phyloP scores from a whole-genome alignment of 78 protist species.

The Isochrysis galbana region DNA sequence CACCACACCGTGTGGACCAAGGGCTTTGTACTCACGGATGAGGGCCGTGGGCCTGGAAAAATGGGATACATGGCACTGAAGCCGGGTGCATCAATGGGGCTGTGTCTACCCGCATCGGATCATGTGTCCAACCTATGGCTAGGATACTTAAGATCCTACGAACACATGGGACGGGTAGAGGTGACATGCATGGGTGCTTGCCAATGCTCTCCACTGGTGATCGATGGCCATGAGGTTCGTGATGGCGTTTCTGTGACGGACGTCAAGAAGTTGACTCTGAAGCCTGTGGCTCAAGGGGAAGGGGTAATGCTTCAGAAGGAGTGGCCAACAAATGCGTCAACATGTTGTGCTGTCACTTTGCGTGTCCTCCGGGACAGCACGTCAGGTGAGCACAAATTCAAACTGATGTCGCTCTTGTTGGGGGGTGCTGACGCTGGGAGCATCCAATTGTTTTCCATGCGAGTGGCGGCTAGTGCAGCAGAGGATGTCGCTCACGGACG shows the following conservation, averaged over 20 bases:
- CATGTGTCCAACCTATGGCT: background rate
- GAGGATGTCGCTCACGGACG: no score
- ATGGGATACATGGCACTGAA: background rate
- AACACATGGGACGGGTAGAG: background rate
- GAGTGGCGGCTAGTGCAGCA: background rate
- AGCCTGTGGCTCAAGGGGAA: background rate
- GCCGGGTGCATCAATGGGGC: background rate
- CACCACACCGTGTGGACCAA: background rate
- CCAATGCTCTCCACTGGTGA: background rate
- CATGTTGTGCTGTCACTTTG: background rate
- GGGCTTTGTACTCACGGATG: background rate
- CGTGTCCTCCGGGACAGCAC: background rate
- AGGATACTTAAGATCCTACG: background rate
- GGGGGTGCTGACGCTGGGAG: background rate
- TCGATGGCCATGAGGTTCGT: background rate
- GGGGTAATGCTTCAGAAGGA: background rate
- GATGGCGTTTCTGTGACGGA: background rate
- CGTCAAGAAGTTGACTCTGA: background rate
- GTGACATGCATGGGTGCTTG: background rate
- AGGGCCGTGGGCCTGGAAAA: background rate
- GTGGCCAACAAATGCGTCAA: no score
- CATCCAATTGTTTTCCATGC: background rate
- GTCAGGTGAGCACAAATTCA: slow-evolving; percentile 7
- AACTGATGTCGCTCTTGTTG: background rate
- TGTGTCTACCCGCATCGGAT: background rate